Evolutionary conservation across 768 basidiomycete genomes (phyloP), one percentile per base, ranked within the genome.

Genomic region (Kwoniella heveanensis): DNA sequence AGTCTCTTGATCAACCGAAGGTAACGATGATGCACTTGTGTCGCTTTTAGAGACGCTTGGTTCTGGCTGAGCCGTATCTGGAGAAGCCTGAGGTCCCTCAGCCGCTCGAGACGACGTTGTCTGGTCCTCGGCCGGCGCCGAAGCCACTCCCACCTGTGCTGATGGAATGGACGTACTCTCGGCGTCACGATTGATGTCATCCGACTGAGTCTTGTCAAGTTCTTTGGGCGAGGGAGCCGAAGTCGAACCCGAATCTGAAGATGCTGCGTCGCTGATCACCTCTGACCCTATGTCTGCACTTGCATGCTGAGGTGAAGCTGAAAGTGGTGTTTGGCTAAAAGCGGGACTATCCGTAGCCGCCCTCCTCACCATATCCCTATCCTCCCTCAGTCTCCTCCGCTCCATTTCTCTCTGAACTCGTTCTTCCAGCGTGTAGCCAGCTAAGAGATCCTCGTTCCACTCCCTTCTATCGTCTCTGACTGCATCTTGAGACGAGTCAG

Each of bases 391-490:
- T 30, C 36, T 61, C 52, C 64, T 24, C 46, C 75, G 68, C 15
- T 49, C 68, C 7, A 62, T 60, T 54, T 77, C 76, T 55, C 76
- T 62, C 37, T 50, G 22, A 1, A 77, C 73, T 53, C 76, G 55
- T 46, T 77, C 71, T 50, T 65, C 69, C n/a, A 77, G 54, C 13
- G 52, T 68, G 58, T 77, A 74, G 25, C 76, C 76, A 13, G 76
- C 71, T 49, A 74, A 59, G 13, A 77, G 53, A 68, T 77, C 76
- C n/a, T 64, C 65, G 51, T 77, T 77, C 76, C 76, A 77, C 46
- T 65, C 30, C 27, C 59, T 55, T 48, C 76, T 60, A 62, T 77
- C 76, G 30, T 57, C 58, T 36, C 76, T 53, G 29, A 72, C 71
- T 2, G 32, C 32, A 32, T 32, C 32, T 32, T 32, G n/a, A n/a